Evolutionary conservation across 768 basidiomycete genomes (phyloP).

Genomic region (Trametes coccinea): DNA sequence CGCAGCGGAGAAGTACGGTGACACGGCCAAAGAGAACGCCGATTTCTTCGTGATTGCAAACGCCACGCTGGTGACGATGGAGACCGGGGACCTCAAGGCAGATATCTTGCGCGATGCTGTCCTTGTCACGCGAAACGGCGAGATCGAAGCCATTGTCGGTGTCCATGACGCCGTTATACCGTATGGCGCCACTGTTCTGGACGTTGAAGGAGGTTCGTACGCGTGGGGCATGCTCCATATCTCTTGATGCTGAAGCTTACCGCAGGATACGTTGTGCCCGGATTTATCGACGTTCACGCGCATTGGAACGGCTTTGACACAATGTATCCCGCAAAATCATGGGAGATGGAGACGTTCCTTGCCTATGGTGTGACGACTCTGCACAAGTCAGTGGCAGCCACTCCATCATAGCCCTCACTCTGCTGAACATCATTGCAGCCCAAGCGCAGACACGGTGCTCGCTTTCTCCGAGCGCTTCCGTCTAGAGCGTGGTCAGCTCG

Average conservation of each 20-base stretch:
- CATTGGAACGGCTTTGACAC: slow-evolving; percentile 63
- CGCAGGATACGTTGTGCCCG: slow-evolving; percentile 64
- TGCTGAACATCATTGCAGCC: slow-evolving; percentile 40
- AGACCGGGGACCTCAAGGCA: slow-evolving; percentile 44
- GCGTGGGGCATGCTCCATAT: background rate
- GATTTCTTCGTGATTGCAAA: slow-evolving; percentile 62
- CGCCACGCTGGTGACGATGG: slow-evolving; percentile 73
- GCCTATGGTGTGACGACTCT: slow-evolving; percentile 76
- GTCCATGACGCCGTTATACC: slow-evolving; percentile 40
- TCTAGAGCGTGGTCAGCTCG: slow-evolving; percentile 64
- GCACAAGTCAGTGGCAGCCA: slow-evolving; percentile 56
- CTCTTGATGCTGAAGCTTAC: background rate
- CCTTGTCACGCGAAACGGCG: slow-evolving; percentile 54
- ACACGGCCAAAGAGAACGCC: slow-evolving; percentile 30
- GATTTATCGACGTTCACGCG: slow-evolving; percentile 77
- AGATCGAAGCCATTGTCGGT: slow-evolving; percentile 43
- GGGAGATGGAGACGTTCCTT: slow-evolving; percentile 76
- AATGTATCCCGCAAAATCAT: slow-evolving; percentile 62
- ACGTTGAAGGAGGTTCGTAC: slow-evolving; percentile 59
- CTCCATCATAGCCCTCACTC: background rate
- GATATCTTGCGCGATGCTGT: slow-evolving; percentile 58
- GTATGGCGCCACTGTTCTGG: slow-evolving; percentile 40
- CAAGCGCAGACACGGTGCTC: slow-evolving; percentile 61
- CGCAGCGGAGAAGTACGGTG: slow-evolving; percentile 1
- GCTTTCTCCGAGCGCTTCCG: slow-evolving; percentile 68